These are phyloP conservation scores for Serendipita sp. DNA, from an alignment of 768 basidiomycete genomes.

Conservation along the genomic window DNA sequence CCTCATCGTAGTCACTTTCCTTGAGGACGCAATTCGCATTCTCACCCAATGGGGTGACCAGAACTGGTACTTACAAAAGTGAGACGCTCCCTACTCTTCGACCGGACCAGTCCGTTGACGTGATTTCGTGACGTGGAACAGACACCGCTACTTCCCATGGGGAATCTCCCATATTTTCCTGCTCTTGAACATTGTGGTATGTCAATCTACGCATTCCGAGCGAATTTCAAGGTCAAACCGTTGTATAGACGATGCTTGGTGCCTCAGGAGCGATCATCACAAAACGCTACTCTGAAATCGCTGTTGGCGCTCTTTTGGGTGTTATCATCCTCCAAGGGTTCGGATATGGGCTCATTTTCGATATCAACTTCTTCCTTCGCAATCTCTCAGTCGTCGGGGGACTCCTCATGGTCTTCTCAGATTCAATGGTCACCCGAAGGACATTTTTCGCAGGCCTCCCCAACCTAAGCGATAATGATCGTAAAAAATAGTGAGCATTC, in stretches of 20 bases:
- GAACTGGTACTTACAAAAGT: slow-evolving; percentile 96
- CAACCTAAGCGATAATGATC: slow-evolving; percentile 79
- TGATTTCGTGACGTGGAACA: slow-evolving; percentile 20
- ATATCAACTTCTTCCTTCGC: slow-evolving; percentile 99
- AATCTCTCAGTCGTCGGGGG: slow-evolving; percentile 97
- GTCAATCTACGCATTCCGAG: slow-evolving; percentile 20
- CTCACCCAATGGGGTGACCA: slow-evolving; percentile 93
- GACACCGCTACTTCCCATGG: slow-evolving; percentile 92
- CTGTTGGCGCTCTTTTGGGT: slow-evolving; percentile 73
- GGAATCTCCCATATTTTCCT: slow-evolving; percentile 91
- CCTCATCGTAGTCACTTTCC: slow-evolving; percentile 93
- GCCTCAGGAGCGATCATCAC: slow-evolving; percentile 76
- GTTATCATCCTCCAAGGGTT: slow-evolving; percentile 95
- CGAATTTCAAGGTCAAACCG: background rate
- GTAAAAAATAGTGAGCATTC: slow-evolving; percentile 84
- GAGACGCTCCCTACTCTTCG: slow-evolving; percentile 20
- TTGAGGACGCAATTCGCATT: slow-evolving; percentile 92
- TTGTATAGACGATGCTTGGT: slow-evolving; percentile 63
- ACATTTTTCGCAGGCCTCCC: slow-evolving; percentile 85
- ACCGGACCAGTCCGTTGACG: background rate
- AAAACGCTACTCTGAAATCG: slow-evolving; percentile 76
- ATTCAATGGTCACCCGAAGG: slow-evolving; percentile 79
- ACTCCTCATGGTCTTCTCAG: slow-evolving; percentile 97
- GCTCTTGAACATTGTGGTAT: slow-evolving; percentile 74
- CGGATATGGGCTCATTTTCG: slow-evolving; percentile 98